A percentile compares a stretch with the other conserved stretches of the same genome.
Evolutionary conservation across 2,329 filamentous ascomycete species (phyloP).

Genomic region (Chrysoporthe cubensis): DNA sequence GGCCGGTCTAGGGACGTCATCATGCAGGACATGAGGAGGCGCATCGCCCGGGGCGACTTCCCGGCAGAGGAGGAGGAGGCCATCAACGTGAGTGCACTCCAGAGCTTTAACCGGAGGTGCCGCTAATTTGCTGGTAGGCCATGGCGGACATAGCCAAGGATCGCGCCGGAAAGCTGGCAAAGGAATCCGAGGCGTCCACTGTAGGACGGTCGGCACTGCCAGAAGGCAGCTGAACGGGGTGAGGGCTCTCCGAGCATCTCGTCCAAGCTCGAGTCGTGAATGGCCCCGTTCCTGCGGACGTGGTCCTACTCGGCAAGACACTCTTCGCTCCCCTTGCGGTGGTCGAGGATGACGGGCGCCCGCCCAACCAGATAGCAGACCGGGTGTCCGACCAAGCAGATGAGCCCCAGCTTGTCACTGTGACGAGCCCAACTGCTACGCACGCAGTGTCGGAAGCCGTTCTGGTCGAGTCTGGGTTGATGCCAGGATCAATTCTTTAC

Average conservation of each 20-base stretch:
- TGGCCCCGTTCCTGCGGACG: background rate
- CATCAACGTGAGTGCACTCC: conserved; percentile 64
- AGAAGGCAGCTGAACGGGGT: conserved; percentile 10
- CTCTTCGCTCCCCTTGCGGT: background rate
- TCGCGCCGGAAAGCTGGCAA: conserved; percentile 66
- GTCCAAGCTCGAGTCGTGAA: background rate
- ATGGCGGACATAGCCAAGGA: conserved; percentile 93
- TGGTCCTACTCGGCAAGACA: background rate
- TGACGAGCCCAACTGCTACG: background rate
- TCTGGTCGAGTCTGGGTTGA: background rate
- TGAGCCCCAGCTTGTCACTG: background rate
- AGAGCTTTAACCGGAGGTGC: background rate
- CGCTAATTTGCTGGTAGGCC: conserved; percentile 55
- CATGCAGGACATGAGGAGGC: conserved; percentile 77
- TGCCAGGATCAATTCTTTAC: background rate
- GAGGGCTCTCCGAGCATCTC: background rate
- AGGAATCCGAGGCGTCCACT: conserved; percentile 25
- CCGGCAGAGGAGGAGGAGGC: conserved; percentile 71
- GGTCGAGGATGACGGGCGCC: background rate
- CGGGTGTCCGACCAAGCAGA: background rate
- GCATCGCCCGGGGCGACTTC: conserved; percentile 72
- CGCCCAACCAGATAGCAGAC: background rate
- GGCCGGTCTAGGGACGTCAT: conserved; percentile 73
- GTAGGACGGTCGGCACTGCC: conserved; percentile 25
- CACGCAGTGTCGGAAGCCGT: too few species aligned